phyloP scores from a whole-genome alignment of 208 protist genomes.

The Leishmania guyanensis region DNA sequence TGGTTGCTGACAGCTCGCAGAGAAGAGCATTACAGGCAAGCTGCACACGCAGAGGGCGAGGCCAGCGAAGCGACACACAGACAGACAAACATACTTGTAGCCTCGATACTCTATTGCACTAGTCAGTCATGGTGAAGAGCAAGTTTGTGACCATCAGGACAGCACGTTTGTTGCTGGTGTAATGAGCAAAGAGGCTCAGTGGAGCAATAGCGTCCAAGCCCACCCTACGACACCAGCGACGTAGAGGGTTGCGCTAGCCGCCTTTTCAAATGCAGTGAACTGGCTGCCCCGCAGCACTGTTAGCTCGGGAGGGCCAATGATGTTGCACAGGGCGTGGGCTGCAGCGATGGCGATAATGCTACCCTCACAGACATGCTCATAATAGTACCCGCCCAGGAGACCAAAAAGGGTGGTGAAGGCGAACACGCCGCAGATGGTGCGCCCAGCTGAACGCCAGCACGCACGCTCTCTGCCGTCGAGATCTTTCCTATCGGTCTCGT shows the following conservation, averaged over 20 bases:
- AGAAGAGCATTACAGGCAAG: not conserved
- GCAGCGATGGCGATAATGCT: conserved; percentile 49
- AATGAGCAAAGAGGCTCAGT: not conserved
- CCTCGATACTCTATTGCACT: not conserved
- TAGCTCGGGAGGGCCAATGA: conserved; percentile 59
- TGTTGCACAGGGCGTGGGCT: conserved; percentile 68
- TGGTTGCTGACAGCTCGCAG: not conserved
- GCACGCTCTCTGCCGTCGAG: not conserved
- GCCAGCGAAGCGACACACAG: not conserved
- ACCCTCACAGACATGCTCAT: conserved; percentile 34
- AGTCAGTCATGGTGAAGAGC: not conserved
- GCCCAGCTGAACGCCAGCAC: conserved; percentile 29
- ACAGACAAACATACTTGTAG: not conserved
- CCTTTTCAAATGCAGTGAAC: not conserved
- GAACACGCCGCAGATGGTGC: conserved; percentile 22
- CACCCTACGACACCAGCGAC: conserved; percentile 22
- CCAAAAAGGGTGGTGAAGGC: conserved; percentile 54
- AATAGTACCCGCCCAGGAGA: conserved; percentile 64
- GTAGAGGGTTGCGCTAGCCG: conserved; percentile 15
- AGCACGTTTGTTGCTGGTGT: not conserved
- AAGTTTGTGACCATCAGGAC: not conserved
- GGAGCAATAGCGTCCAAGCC: conserved; percentile 16
- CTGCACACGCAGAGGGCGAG: not conserved
- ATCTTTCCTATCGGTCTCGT: not conserved
- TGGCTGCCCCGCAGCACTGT: conserved; percentile 1